phyloP scores from a whole-genome alignment of 164 flowering plant genomes.

The Piper longum region DNA sequence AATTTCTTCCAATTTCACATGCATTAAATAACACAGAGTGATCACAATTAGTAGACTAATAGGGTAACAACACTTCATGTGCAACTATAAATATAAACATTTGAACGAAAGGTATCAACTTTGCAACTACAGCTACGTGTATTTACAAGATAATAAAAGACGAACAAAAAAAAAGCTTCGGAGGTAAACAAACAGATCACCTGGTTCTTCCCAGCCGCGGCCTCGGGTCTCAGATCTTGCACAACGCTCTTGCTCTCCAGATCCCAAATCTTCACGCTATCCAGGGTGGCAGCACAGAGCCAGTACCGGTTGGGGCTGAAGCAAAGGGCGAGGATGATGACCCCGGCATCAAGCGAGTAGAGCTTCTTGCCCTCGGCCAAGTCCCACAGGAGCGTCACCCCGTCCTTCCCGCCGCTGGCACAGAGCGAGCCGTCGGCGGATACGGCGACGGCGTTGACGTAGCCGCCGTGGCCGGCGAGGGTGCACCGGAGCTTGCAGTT shows the following conservation, averaged over 20 bases:
- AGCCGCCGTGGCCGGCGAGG: conserved; percentile 6
- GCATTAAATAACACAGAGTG: too few relatives aligned
- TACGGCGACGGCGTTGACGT: conserved; percentile 38
- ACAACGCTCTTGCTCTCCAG: conserved; percentile 27
- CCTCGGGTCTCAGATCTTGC: not conserved
- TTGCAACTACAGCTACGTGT: too few relatives aligned
- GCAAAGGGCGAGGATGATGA: conserved; percentile 59
- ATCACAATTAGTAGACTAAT: too few relatives aligned
- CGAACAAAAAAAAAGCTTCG: not conserved
- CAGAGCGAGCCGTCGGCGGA: conserved; percentile 26
- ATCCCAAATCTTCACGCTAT: conserved; percentile 7
- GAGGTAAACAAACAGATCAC: not conserved
- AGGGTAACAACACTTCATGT: too few relatives aligned
- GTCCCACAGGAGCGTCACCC: conserved; percentile 38
- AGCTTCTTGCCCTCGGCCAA: conserved; percentile 71
- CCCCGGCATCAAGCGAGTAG: conserved; percentile 59
- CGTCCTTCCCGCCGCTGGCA: conserved; percentile 64
- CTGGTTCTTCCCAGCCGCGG: not conserved
- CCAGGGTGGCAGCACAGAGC: conserved; percentile 5
- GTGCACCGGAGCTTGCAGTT: conserved; percentile 12
- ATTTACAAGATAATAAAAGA: conserved; percentile 4
- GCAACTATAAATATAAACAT: too few relatives aligned
- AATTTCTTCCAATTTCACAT: too few relatives aligned
- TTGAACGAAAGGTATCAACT: too few relatives aligned
- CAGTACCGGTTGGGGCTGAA: conserved; percentile 70